Evolutionary conservation across 2,329 filamentous ascomycete genomes (phyloP), one percentile per base, ranked within the genome.

Genomic region (Emydomyces testavorans): DNA sequence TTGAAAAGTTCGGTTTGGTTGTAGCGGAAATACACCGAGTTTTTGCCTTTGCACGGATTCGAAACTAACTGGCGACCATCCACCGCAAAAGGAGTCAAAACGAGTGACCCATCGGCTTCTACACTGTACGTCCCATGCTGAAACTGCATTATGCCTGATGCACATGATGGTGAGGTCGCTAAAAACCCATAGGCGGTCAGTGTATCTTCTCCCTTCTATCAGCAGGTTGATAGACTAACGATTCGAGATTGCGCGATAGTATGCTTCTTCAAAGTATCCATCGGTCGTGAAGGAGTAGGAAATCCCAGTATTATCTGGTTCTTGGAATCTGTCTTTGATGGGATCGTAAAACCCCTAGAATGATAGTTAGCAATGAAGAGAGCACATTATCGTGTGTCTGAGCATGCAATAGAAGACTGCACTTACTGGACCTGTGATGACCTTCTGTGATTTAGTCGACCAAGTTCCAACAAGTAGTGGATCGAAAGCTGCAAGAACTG

Each of bases 241-340:
- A 60, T 85, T 84, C 40, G 82, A 66, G 57, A 84, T 65, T 7
- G 80, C 80, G 53, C 81, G 73, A 62, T 84, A 86, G 62, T 81
- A 79, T 11, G 82, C 80, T 57, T 79, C 74, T 65, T 86, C 82
- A 59, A 74, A 86, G 62, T 73, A 71, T 18, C 82, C 82, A 60
- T 84, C 77, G 34, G 65, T 69, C 3, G 79, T 80, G 64, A 86
- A 86, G 8, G 82, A 85, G 66, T 84, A 86, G 13, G 82, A 84
- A 54, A 84, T 82, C 20, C 82, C 82, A 0, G 82, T 77, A 52
- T 78, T 70, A 6, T 66, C 68, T 13, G 82, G 82, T 63, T 86
- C 82, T 54, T 77, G 76, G 52, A 86, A 71, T 53, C 69, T 69
- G 57, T 85, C 82, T 48, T 77, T 73, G 44, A 78, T 66, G 3